Evolutionary conservation across 768 basidiomycete genomes (phyloP), one percentile per base, ranked within the genome.

Genomic region (Russula ochroleuca): DNA sequence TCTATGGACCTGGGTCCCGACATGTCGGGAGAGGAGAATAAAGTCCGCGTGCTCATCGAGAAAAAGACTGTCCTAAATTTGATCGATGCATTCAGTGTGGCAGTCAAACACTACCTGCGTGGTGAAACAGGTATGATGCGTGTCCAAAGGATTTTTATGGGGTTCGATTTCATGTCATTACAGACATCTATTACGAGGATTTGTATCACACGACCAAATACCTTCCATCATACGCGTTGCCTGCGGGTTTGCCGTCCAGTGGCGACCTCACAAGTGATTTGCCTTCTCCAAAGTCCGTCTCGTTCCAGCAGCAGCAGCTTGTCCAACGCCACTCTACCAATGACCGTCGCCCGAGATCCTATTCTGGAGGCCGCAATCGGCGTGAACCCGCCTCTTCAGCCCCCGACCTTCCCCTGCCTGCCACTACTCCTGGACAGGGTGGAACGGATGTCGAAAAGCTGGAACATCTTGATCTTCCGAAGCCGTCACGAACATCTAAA

Each of bases 131-230:
- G 64, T 60, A 58, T 19, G 66, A 59, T 19, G 49, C 53, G 21
- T 23, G 11, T n/a, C 15, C 31, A 21, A 40, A 21, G 23, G 41
- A 15, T 25, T 28, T 28, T 31, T 28, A 11, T 21, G 19, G 10
- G 6, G 8, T 48, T 38, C 10, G 13, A n/a, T 28, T 23, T 6
- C 5, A 38, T 14, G 23, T 41, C 25, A 31, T 35, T 38, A 15
- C 17, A 60, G 72, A 70, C 52, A 74, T 72, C 64, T 71, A 68
- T 66, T 77, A 70, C 60, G 73, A 69, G 61, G 85, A 88, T 71
- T 74, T 88, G 17, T 88, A 86, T 73, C 80, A 86, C 65, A 80
- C 85, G 49, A 83, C 87, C 70, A 89, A 87, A 70, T 87, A 84
- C 71, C 79, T 90, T n/a, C 87, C 88, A 4, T 76, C 82, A 13